Base-by-base conservation (phyloP, 1,139 yeast species). In the Spathaspora sp. region DNA sequence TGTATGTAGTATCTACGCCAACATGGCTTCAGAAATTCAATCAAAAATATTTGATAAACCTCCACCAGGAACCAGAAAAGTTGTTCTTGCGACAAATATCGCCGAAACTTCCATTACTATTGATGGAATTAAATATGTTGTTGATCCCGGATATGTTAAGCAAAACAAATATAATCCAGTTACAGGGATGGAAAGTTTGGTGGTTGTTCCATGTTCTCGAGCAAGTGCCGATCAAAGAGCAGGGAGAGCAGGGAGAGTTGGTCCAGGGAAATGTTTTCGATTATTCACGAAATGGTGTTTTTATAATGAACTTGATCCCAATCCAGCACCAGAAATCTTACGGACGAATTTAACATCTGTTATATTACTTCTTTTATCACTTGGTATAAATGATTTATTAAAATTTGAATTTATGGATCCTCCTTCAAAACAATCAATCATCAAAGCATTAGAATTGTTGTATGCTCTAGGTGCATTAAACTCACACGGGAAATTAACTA, bases 81-180 rank as follows among this genome's bases (percentile, higher is more conserved):
- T 93, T 7, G 96, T 93, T 1, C 70, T 93, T 46, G 97, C 99
- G 0, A 93, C 99, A 0, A 93, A 93, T 56, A 91, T 93, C 55
- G 99, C 99, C 0, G 99, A 93, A 63, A 93, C 99, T 0, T 91
- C 98, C 6, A 84, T 93, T 56, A 93, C 99, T 0, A 91, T 93
- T 48, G 95, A 90, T 58, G 97, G 97, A 1, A 87, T 93, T 43
- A 82, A 80, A 17, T 91, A 80, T 60, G 99, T 93, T 3, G 81
- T 93, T 42, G 99, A 93, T 61, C 88, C 96, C 0, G 99, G 99
- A 0, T 89, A 87, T 60, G 96, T 90, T 13, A 93, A 93, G 61
- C 90, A 90, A 53, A 90, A 89, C 56, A 82, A 83, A 1, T 91
- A 78, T 64, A 89, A 89, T 57, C 85, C 97, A 1, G 67, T 82